Evolutionary conservation across 1,284 basidiomycete genomes (phyloP), one percentile per base, ranked within the genome.

Genomic region (Limonomyces culmigenus): DNA sequence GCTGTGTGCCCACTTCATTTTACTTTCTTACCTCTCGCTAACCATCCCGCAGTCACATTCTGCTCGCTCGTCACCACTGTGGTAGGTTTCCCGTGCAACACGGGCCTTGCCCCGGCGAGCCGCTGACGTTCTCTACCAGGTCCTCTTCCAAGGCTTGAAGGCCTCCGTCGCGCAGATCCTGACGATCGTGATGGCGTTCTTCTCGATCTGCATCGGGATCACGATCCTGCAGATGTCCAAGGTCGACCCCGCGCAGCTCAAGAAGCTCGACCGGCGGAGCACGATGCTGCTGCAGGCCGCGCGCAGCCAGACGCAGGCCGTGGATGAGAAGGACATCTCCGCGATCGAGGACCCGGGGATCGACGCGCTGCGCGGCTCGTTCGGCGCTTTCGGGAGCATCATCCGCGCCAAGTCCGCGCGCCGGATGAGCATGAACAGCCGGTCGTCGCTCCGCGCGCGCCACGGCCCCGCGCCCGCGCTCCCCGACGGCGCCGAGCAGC

Each of bases 151-250:
- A 63, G 93, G 93, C 25, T 73, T 98, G 42, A 67, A 80, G 38
- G 83, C 92, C 0, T 66, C 74, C 2, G 73, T 66, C 0, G 51
- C 62, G 3, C 70, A 84, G 44, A 88, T 96, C 38, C 66, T 97
- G 41, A 96, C 92, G 3, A 72, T 97, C 45, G 85, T 96, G 19
- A 67, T 85, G 58, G 92, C 79, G 14, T 97, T 97, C 65, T 58
- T 88, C 44, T 74, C 81, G 43, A 91, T 89, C 42, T 91, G 74
- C 47, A 59, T 86, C 13, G 91, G 92, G 16, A 96, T 97, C 53
- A 86, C 83, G 14, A 75, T 98, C 42, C 74, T 98, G 6, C 93
- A 98, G 57, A 79, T 98, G 68, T 93, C 88, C 55, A 97, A 96
- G 57, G 69, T 89, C 44, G 86, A 91, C 50, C 86, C 86, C 3